Conservation (phyloP, 2,329 filamentous ascomycete genomes). For the Colletotrichum gigasporum region DNA sequence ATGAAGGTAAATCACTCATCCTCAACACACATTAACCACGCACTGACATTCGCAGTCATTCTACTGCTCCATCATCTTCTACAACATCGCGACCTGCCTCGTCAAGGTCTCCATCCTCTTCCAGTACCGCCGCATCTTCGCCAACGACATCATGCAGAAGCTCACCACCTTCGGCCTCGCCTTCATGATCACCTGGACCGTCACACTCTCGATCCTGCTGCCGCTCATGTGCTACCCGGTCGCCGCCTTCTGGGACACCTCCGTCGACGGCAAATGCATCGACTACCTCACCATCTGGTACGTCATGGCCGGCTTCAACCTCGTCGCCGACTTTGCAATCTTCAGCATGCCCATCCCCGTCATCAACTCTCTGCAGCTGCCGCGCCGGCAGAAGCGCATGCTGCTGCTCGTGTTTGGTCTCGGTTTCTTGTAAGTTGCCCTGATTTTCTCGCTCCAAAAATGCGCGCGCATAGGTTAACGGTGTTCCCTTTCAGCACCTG, state of each 20-base stretch:
- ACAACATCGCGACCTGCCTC: slow-evolving; percentile 43
- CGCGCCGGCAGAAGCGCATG: slow-evolving; percentile 35
- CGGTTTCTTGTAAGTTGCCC: slow-evolving; percentile 39
- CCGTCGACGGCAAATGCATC: slow-evolving; percentile 36
- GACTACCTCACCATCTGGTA: slow-evolving; percentile 40
- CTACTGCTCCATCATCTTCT: slow-evolving; percentile 43
- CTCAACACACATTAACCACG: not conserved
- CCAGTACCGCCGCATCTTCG: slow-evolving; percentile 51
- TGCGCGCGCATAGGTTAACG: not conserved
- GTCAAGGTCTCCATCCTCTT: slow-evolving; percentile 49
- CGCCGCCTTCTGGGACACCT: slow-evolving; percentile 37
- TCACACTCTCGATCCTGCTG: slow-evolving; percentile 40
- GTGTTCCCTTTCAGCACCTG: slow-evolving; percentile 34
- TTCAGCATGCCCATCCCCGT: slow-evolving; percentile 39
- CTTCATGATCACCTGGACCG: slow-evolving; percentile 41
- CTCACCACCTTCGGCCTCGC: slow-evolving; percentile 36
- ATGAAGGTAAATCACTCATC: slow-evolving; percentile 34
- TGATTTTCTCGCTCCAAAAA: no score
- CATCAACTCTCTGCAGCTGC: slow-evolving; percentile 36
- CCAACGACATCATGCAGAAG: slow-evolving; percentile 35
- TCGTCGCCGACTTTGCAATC: slow-evolving; percentile 39
- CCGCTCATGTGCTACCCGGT: slow-evolving; percentile 40
- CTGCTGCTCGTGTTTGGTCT: slow-evolving; percentile 36
- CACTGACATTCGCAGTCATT: slow-evolving; percentile 36
- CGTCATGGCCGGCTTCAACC: slow-evolving; percentile 39